Evolutionary conservation across 2,329 filamentous ascomycete genomes (phyloP), one percentile per base, ranked within the genome.

Genomic region (Diaporthe citri): DNA sequence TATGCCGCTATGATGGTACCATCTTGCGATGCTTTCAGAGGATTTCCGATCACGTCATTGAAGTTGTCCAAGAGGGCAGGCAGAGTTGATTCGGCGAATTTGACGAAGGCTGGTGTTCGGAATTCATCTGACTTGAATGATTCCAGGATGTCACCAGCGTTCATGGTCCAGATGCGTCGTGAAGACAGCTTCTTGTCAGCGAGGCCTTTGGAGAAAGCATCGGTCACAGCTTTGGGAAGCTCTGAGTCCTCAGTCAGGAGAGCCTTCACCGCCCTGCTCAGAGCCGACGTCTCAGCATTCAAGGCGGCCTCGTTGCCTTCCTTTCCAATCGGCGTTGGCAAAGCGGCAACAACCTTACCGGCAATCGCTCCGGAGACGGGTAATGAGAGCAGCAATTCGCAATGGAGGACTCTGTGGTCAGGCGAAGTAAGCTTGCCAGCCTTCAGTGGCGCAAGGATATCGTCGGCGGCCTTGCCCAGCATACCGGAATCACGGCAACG

Each of bases 271-370:
- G 94, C 93, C 75, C 90, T 89, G 71, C 91, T 89, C 73, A 98
- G 87, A 6, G 94, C 90, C 46, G 88, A 88, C 9, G 95, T 91
- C 82, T 98, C 95, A 13, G 94, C 92, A 56, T 90, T 88, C 36
- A 98, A 86, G 56, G 96, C 96, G 48, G 89, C 86, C 83, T 99
- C 97, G 79, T 97, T 98, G 10, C 95, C 92, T 84, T 99, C 97
- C 81, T 98, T 98, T 9, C 90, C 85, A 25, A 94, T 92, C 20
- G 95, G 87, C 25, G 91, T 84, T 9, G 93, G 90, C 75, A 98
- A 88, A 9, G 90, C 91, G 67, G 88, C 85, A 1, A 91, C 89
- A 41, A 96, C 88, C 78, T 93, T 93, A 74, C 89, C 87, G 0
- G 94, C 93, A 52, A 93, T 88, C 3, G 88, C 83, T 15, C 87